Evolutionary conservation across 2,329 filamentous ascomycete species (phyloP).

Genomic region (Arthrobotrys iridis): DNA sequence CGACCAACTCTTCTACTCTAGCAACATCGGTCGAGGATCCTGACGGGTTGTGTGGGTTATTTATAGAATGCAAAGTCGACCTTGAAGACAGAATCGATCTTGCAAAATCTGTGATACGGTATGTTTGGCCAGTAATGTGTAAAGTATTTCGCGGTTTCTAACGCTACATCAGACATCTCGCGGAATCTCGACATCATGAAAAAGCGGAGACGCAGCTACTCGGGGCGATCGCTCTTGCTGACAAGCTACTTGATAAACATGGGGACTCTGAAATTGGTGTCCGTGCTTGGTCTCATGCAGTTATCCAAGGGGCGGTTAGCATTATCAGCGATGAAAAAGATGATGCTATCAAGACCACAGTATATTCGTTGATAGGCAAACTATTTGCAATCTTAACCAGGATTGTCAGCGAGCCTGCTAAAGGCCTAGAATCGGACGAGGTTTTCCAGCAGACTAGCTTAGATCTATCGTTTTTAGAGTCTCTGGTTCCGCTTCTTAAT

Average conservation of each 20-base stretch:
- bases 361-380: slow-evolving; percentile 7
- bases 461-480: slow-evolving; percentile 24
- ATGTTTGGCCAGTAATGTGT: not conserved
- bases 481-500: not conserved
- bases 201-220: slow-evolving; percentile 16
- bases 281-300: slow-evolving; percentile 38
- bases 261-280: slow-evolving; percentile 1
- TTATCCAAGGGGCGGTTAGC: slow-evolving; percentile 2
- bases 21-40: not conserved
- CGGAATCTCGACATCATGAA: slow-evolving; percentile 31
- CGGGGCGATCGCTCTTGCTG: slow-evolving; percentile 12
- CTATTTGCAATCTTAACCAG: not conserved
- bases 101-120: slow-evolving; percentile 20
- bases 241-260: not conserved
- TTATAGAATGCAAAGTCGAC: not conserved
- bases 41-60: slow-evolving; percentile 21
- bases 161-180: slow-evolving; percentile 16
- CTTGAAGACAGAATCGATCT: slow-evolving; percentile 13
- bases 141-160: not conserved
- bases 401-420: not conserved
- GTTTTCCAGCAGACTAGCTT: not conserved
- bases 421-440: not conserved
- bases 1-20: slow-evolving; percentile 34
- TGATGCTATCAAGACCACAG: not conserved
- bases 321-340: not conserved